Evolutionary conservation across 2,329 filamentous ascomycete species (phyloP).

Genomic region (Pseudogymnoascus sp.): DNA sequence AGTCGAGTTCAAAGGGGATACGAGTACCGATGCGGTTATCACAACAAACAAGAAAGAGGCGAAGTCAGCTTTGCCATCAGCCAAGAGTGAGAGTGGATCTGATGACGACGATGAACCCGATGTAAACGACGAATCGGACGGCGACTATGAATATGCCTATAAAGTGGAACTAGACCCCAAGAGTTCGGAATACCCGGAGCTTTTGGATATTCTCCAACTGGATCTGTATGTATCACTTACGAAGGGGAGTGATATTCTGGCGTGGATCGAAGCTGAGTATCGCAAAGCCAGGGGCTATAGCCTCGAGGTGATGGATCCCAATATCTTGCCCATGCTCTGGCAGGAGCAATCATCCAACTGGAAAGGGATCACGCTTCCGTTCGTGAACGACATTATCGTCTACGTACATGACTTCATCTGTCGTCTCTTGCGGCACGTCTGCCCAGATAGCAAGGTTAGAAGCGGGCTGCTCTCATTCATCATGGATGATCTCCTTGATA

Average conservation of each 20-base stretch:
- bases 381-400: constrained; percentile 43
- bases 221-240: background rate
- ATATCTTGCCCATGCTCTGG: constrained; percentile 11
- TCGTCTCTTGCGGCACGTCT: constrained; percentile 12
- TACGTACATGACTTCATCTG: constrained; percentile 42
- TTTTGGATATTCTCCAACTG: background rate
- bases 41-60: background rate
- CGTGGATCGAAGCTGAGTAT: constrained; percentile 9
- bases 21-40: background rate
- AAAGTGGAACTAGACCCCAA: background rate
- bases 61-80: background rate
- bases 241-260: background rate
- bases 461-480: constrained; percentile 27
- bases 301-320: background rate
- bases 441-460: constrained; percentile 35
- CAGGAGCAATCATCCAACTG: constrained; percentile 48
- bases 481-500: constrained; percentile 27
- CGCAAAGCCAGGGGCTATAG: constrained; percentile 1
- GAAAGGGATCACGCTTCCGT: constrained; percentile 37
- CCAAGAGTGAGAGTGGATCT: background rate
- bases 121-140: background rate
- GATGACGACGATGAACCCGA: background rate
- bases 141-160: background rate
- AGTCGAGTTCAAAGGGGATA: background rate
- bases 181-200: background rate